phyloP scores from a whole-genome alignment of 257 asterid species.

The Lantana camara region DNA sequence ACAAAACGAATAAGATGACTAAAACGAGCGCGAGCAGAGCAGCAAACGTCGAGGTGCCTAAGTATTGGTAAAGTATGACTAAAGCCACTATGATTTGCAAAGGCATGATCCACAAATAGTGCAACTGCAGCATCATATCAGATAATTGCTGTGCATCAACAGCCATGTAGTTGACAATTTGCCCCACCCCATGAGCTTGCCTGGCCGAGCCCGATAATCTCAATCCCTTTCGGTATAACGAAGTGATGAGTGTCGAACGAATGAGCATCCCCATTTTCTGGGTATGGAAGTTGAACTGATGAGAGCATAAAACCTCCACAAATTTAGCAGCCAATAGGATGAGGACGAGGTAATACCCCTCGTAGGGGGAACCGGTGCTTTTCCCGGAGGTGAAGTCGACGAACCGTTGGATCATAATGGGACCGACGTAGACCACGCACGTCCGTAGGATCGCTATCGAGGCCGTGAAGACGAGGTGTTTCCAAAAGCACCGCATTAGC shows the following conservation, averaged over 20 bases:
- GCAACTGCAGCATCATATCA: slow-evolving; percentile 93
- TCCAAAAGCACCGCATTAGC: slow-evolving; percentile 78
- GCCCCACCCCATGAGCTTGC: slow-evolving; percentile 92
- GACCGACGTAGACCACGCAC: slow-evolving; percentile 82
- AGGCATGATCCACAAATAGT: slow-evolving; percentile 84
- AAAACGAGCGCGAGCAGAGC: slow-evolving; percentile 51
- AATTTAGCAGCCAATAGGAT: slow-evolving; percentile 69
- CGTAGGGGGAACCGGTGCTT: slow-evolving; percentile 45
- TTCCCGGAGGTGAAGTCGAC: slow-evolving; percentile 74
- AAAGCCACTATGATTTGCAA: slow-evolving; percentile 72
- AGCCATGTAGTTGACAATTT: slow-evolving; percentile 93
- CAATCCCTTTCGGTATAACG: slow-evolving; percentile 78
- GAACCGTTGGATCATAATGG: slow-evolving; percentile 69
- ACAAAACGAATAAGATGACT: slow-evolving; percentile 52
- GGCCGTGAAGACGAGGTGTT: slow-evolving; percentile 66
- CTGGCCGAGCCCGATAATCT: slow-evolving; percentile 82
- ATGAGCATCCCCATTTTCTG: slow-evolving; percentile 90
- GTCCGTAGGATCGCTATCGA: slow-evolving; percentile 68
- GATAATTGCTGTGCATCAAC: slow-evolving; percentile 97
- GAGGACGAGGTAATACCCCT: slow-evolving; percentile 78
- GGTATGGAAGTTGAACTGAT: slow-evolving; percentile 83
- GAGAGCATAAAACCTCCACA: slow-evolving; percentile 75
- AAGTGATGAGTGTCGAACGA: slow-evolving; percentile 76
- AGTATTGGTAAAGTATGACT: slow-evolving; percentile 56
- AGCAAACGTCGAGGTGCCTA: slow-evolving; percentile 61